Evolutionary conservation across 148 eudicot species (phyloP).

Genomic region (Euryodendron excelsum): DNA sequence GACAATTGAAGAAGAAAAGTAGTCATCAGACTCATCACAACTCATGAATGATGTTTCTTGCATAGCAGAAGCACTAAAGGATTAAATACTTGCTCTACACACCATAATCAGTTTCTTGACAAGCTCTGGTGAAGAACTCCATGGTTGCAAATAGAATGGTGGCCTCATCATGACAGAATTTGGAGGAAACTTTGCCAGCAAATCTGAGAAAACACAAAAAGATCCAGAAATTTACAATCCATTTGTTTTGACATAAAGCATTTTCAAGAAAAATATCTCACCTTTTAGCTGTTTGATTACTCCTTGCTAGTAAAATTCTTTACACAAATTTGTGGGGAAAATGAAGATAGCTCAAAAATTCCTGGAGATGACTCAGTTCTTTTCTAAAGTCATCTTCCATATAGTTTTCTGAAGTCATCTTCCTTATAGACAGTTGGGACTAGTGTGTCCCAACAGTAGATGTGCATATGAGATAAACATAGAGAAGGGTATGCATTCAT

Average conservation of each 20-base stretch:
- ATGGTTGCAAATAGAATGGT: conserved; percentile 63
- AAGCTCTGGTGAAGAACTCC: conserved; percentile 73
- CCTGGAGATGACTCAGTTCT: neutral
- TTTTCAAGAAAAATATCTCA: neutral
- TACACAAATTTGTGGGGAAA: neutral
- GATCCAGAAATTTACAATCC: neutral
- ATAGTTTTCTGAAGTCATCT: neutral
- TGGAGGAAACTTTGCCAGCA: conserved; percentile 88
- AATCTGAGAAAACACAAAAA: conserved; percentile 45
- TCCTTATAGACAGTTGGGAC: neutral
- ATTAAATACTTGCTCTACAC: neutral
- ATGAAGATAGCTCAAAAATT: neutral
- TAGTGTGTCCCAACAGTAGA: neutral
- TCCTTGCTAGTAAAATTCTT: neutral
- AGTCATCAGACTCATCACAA: too few species aligned
- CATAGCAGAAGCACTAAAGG: neutral
- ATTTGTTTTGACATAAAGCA: neutral
- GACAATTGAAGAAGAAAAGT: too few species aligned
- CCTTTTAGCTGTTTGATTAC: neutral
- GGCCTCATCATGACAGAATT: conserved; percentile 64
- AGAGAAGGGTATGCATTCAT: neutral
- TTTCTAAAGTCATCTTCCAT: neutral
- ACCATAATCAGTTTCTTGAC: conserved; percentile 93
- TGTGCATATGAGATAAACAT: neutral
- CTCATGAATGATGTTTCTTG: neutral